Percentiles rank a stretch among this genome's conserved stretches.
Conservation (phyloP, 1,139 yeast genomes). For the Kodamaea ohmeri region DNA sequence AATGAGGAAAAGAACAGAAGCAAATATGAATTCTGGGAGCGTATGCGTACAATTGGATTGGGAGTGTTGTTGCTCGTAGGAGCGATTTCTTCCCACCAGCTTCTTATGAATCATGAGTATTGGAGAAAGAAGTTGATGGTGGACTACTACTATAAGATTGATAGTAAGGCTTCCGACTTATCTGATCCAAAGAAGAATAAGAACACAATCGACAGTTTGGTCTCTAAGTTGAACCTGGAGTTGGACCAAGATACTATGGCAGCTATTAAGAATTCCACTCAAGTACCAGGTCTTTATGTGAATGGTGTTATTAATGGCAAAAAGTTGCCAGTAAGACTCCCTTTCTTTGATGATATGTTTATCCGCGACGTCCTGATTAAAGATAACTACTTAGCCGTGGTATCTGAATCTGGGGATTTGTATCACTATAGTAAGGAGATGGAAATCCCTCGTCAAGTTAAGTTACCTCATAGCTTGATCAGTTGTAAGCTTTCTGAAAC, state of each 20-base stretch:
- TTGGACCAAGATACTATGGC: conserved; percentile 34
- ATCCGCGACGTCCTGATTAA: conserved; percentile 57
- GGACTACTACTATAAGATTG: conserved; percentile 31
- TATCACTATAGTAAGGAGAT: conserved; percentile 60
- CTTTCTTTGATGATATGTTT: conserved; percentile 59
- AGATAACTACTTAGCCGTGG: conserved; percentile 53
- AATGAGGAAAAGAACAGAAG: conserved; percentile 23
- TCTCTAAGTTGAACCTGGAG: conserved; percentile 28
- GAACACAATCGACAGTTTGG: conserved; percentile 25
- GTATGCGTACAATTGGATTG: conserved; percentile 34
- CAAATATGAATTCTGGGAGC: conserved; percentile 30
- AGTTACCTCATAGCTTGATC: conserved; percentile 45
- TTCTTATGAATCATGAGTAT: conserved; percentile 42
- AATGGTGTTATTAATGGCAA: conserved; percentile 34
- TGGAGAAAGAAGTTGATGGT: conserved; percentile 28
- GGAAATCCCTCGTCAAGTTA: conserved; percentile 23
- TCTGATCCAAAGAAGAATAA: conserved; percentile 29
- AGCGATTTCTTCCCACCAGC: conserved; percentile 37
- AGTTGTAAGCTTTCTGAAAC: conserved; percentile 54
- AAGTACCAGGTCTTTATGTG: conserved; percentile 36
- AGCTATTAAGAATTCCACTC: conserved; percentile 25
- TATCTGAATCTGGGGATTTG: conserved; percentile 70
- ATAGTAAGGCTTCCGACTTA: conserved; percentile 26
- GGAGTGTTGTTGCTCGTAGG: conserved; percentile 35
- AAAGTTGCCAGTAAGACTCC: conserved; percentile 58